These are phyloP conservation scores for Colletotrichum nymphaeae DNA, from an alignment of 2,329 filamentous ascomycete species.

Conservation along the genomic window DNA sequence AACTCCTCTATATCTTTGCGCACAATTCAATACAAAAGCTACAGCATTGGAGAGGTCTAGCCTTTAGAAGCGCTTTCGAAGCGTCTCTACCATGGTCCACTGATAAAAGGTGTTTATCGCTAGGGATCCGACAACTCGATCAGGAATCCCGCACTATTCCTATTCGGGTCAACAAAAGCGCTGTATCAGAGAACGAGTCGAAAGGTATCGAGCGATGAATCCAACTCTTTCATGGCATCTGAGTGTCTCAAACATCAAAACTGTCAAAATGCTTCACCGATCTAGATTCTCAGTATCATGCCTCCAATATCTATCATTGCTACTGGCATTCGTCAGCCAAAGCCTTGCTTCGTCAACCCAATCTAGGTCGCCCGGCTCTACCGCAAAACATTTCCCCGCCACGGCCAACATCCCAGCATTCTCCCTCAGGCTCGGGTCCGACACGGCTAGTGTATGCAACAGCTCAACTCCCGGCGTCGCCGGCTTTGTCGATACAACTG, in stretches of 20 bases:
- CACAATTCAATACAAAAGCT: rapidly evolving
- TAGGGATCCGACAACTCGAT: not conserved
- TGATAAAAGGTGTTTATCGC: not conserved
- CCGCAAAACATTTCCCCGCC: not conserved
- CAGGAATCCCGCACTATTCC: not conserved
- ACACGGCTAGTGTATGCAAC: not conserved
- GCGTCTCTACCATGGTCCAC: no score
- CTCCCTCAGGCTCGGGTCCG: not conserved
- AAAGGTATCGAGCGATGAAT: not conserved
- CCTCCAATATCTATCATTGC: not conserved
- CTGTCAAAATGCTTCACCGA: not conserved
- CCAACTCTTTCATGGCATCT: not conserved
- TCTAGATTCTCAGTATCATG: not conserved
- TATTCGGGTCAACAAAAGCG: not conserved
- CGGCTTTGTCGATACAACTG: not conserved
- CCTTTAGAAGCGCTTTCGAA: no score
- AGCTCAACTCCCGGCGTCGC: not conserved
- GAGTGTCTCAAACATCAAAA: not conserved
- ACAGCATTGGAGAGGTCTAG: no score
- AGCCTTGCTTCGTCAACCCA: not conserved
- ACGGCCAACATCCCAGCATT: not conserved
- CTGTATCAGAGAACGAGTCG: not conserved
- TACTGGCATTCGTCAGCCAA: not conserved
- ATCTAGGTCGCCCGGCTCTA: not conserved
- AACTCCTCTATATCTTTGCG: no score